These are phyloP conservation scores for Drechslerella dactyloides DNA, from an alignment of 2,329 filamentous ascomycete genomes.

Conservation along the genomic window DNA sequence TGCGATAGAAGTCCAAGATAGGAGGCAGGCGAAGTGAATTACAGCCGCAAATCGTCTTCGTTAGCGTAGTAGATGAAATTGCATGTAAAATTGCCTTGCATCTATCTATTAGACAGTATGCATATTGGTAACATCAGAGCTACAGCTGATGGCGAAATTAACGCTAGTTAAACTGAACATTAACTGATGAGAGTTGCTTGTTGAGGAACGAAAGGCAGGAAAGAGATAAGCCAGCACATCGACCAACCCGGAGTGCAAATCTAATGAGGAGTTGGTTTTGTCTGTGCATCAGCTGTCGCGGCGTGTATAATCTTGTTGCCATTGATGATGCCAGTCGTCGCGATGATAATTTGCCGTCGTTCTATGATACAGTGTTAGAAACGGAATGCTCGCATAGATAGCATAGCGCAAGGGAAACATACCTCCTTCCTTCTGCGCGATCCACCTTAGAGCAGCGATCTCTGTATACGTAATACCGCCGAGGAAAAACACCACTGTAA, in stretches of 20 bases:
- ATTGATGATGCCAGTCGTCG: constrained; percentile 87
- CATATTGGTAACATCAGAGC: too few relatives aligned
- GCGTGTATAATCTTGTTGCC: constrained; percentile 88
- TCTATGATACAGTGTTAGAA: constrained; percentile 57
- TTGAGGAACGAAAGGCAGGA: too few relatives aligned
- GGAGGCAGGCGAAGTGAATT: background rate
- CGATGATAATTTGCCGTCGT: constrained; percentile 84
- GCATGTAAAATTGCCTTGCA: too few relatives aligned
- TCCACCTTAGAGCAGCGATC: constrained; percentile 89
- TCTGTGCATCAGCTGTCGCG: constrained; percentile 69
- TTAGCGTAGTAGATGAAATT: too few relatives aligned
- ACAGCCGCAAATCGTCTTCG: background rate
- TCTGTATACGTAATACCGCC: constrained; percentile 97
- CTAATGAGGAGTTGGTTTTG: constrained; percentile 8
- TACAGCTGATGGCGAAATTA: too few relatives aligned
- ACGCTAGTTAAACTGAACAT: too few relatives aligned
- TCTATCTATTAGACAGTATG: too few relatives aligned
- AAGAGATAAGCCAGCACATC: too few relatives aligned
- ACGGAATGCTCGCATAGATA: background rate
- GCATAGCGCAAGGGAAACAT: background rate
- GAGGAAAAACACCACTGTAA: constrained; percentile 93
- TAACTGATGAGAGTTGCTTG: too few relatives aligned
- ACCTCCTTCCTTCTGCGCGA: constrained; percentile 78
- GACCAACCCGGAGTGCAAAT: too few relatives aligned
- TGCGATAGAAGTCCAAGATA: background rate